phyloP scores from a whole-genome alignment of 805 yeast species.

The Wickerhamiella brachini region DNA sequence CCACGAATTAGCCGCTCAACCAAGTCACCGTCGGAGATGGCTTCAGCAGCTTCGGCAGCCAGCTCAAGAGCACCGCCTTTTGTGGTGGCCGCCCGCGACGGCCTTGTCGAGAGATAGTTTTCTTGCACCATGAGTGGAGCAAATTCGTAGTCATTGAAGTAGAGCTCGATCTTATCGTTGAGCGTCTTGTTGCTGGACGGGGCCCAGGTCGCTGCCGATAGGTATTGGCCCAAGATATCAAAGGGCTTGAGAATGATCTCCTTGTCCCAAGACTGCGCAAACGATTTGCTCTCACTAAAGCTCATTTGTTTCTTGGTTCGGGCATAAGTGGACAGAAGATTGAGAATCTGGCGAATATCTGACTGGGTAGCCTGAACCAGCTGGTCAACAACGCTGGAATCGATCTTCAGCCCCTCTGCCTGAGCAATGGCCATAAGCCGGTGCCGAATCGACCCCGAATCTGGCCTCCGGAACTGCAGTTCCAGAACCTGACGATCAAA shows the following conservation, averaged over 20 bases:
- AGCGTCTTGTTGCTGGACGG: slow-evolving; percentile 34
- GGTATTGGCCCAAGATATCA: slow-evolving; percentile 62
- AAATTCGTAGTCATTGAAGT: slow-evolving; percentile 88
- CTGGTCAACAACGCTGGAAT: slow-evolving; percentile 68
- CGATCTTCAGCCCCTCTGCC: slow-evolving; percentile 68
- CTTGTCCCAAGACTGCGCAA: slow-evolving; percentile 70
- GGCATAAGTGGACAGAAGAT: slow-evolving; percentile 72
- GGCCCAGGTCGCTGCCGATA: slow-evolving; percentile 38
- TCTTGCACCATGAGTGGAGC: slow-evolving; percentile 95
- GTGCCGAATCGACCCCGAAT: slow-evolving; percentile 64
- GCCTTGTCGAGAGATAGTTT: slow-evolving; percentile 62
- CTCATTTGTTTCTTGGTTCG: slow-evolving; percentile 54
- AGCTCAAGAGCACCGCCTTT: slow-evolving; percentile 36
- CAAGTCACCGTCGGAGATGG: slow-evolving; percentile 72
- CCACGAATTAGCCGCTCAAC: slow-evolving; percentile 75
- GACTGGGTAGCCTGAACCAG: slow-evolving; percentile 73
- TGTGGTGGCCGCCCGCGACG: slow-evolving; percentile 19
- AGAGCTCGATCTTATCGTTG: slow-evolving; percentile 73
- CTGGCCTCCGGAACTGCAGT: slow-evolving; percentile 78
- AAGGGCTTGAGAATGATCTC: slow-evolving; percentile 84
- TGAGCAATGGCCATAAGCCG: slow-evolving; percentile 83
- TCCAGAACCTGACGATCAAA: slow-evolving; percentile 75
- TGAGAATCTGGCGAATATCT: slow-evolving; percentile 90
- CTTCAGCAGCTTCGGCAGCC: slow-evolving; percentile 69
- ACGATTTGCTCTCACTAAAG: slow-evolving; percentile 45